Evolutionary conservation across 2,329 filamentous ascomycete genomes (phyloP).

Genomic region (Dothideomycetes sp.): DNA sequence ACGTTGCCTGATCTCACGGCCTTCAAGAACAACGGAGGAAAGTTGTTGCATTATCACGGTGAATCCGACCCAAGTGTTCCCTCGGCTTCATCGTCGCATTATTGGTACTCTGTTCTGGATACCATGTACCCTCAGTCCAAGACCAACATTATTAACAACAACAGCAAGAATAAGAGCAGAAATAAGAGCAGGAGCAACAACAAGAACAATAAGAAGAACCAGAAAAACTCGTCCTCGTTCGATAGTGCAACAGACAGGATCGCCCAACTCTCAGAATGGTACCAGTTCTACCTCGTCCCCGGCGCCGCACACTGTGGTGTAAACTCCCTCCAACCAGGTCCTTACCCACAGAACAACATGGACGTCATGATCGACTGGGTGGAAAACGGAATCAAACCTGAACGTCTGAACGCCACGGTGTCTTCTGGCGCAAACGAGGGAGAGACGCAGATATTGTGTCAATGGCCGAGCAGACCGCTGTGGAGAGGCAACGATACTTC

Average conservation of each 20-base stretch:
- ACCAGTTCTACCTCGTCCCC: constrained; percentile 46
- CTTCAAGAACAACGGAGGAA: constrained; percentile 44
- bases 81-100: constrained; percentile 45
- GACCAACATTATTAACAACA: constrained; percentile 23
- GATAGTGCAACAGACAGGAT: too few relatives aligned
- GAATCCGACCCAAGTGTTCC: constrained; percentile 47
- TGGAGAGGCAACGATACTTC: constrained; percentile 30
- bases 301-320: constrained; percentile 44
- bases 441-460: constrained; percentile 32
- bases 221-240: constrained; percentile 27
- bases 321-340: constrained; percentile 32
- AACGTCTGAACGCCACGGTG: constrained; percentile 35
- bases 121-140: constrained; percentile 40
- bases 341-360: constrained; percentile 38
- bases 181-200: constrained; percentile 22
- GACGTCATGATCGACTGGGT: constrained; percentile 44
- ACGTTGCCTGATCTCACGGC: constrained; percentile 44
- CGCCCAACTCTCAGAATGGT: constrained; percentile 43
- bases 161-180: not conserved
- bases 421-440: constrained; percentile 20
- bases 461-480: constrained; percentile 35
- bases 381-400: constrained; percentile 39
- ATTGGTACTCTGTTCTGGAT: constrained; percentile 44
- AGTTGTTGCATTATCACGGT: constrained; percentile 51
- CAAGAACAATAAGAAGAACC: not conserved